These are phyloP conservation scores for Trichoderma brevicompactum DNA, from an alignment of 2,329 filamentous ascomycete species.

Conservation along the genomic window DNA sequence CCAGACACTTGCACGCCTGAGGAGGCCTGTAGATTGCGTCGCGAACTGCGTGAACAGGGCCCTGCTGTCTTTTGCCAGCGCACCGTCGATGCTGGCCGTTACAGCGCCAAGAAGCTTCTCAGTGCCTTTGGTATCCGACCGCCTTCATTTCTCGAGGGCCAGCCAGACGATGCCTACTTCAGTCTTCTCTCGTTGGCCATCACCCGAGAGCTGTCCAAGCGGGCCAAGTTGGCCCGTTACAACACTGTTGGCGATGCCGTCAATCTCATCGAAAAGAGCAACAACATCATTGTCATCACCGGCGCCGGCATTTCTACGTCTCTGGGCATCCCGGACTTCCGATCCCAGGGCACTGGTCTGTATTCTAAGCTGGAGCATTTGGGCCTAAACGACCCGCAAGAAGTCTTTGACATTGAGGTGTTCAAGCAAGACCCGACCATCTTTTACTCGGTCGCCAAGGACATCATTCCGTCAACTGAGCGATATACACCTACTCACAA, in stretches of 20 bases:
- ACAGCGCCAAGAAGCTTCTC: constrained; percentile 81
- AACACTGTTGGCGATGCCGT: constrained; percentile 91
- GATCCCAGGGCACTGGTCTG: constrained; percentile 88
- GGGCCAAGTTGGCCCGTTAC: constrained; percentile 77
- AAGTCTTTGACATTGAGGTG: constrained; percentile 89
- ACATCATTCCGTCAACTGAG: constrained; percentile 81
- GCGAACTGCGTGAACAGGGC: constrained; percentile 75
- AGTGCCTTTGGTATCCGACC: constrained; percentile 82
- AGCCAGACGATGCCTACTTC: constrained; percentile 72
- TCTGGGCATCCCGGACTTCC: constrained; percentile 94
- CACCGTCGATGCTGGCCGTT: constrained; percentile 68
- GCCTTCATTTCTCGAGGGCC: constrained; percentile 72
- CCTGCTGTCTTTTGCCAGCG: constrained; percentile 75
- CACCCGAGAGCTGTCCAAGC: constrained; percentile 77
- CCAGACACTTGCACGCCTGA: constrained; percentile 62
- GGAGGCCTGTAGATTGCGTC: constrained; percentile 70
- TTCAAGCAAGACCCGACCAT: constrained; percentile 86
- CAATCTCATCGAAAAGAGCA: constrained; percentile 69
- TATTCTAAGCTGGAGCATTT: constrained; percentile 83
- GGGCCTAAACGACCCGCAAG: constrained; percentile 82
- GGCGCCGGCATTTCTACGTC: constrained; percentile 97
- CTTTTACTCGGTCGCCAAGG: constrained; percentile 90
- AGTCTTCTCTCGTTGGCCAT: constrained; percentile 76
- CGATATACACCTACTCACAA: constrained; percentile 90
- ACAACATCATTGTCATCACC: constrained; percentile 91